phyloP scores from a whole-genome alignment of 495 filamentous ascomycete species.

The Darksidea phi region DNA sequence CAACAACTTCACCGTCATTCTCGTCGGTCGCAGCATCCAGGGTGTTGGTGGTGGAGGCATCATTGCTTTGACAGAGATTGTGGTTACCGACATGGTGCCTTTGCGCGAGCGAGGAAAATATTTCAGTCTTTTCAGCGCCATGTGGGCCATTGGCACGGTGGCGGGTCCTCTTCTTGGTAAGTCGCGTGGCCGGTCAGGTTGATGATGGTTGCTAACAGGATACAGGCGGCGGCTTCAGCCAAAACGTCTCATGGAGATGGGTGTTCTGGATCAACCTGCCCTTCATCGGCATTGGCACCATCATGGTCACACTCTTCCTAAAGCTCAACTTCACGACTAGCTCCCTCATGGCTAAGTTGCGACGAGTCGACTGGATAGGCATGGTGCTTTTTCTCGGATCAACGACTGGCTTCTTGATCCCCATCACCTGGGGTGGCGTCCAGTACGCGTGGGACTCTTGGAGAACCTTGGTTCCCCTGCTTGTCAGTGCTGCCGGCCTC shows the following conservation, averaged over 20 bases:
- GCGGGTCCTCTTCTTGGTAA: slow-evolving; percentile 61
- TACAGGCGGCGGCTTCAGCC: slow-evolving; percentile 58
- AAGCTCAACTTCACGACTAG: slow-evolving; percentile 46
- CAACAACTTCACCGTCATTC: slow-evolving; percentile 58
- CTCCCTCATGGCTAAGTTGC: slow-evolving; percentile 36
- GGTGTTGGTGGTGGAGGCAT: slow-evolving; percentile 73
- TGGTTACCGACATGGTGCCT: slow-evolving; percentile 65
- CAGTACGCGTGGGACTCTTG: slow-evolving; percentile 53
- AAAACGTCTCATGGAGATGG: slow-evolving; percentile 63
- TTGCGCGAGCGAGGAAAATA: slow-evolving; percentile 51
- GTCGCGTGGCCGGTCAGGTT: too few species aligned
- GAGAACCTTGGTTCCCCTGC: slow-evolving; percentile 48
- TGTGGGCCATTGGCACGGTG: slow-evolving; percentile 61
- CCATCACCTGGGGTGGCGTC: slow-evolving; percentile 58
- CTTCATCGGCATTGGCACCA: slow-evolving; percentile 50
- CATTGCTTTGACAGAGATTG: slow-evolving; percentile 60
- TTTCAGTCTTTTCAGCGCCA: slow-evolving; percentile 44
- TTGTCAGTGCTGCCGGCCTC: slow-evolving; percentile 35
- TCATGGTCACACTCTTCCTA: slow-evolving; percentile 53
- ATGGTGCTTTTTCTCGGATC: slow-evolving; percentile 49
- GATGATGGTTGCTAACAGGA: neutral
- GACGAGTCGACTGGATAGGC: slow-evolving; percentile 47
- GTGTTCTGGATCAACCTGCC: slow-evolving; percentile 59
- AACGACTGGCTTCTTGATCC: slow-evolving; percentile 53
- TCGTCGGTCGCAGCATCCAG: slow-evolving; percentile 65